phyloP scores from a whole-genome alignment of 805 yeast genomes.

The Yueomyces sinensis region DNA sequence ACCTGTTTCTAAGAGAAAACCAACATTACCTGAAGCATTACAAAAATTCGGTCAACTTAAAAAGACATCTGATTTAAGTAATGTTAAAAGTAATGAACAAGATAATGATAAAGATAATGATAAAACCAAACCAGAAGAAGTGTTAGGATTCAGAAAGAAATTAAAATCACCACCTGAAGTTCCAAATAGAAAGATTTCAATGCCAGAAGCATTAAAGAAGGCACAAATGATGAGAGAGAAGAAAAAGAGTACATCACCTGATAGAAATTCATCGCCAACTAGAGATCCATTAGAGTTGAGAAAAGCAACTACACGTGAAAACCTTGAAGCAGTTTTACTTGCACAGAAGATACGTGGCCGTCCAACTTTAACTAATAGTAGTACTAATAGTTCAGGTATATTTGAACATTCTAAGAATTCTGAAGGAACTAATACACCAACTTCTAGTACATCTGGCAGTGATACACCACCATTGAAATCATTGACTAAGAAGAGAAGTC shows the following conservation, averaged over 20 bases:
- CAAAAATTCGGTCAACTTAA: conserved; percentile 1
- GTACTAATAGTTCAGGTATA: background rate
- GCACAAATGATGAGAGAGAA: conserved; percentile 7
- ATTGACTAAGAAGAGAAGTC: conserved; percentile 22
- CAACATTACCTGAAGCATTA: conserved; percentile 14
- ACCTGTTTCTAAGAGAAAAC: conserved; percentile 3
- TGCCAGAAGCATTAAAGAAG: conserved; percentile 18
- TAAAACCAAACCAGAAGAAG: background rate
- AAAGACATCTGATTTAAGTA: background rate
- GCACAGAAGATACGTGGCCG: conserved; percentile 3
- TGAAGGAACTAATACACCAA: too few relatives aligned
- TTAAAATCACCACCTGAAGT: conserved; percentile 12
- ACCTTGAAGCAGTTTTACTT: conserved; percentile 7
- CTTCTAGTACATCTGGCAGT: background rate
- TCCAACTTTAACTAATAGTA: background rate
- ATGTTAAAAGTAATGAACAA: background rate
- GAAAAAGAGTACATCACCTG: background rate
- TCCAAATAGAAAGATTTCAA: conserved; percentile 17
- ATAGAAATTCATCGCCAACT: background rate
- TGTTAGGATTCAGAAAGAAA: background rate
- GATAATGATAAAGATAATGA: background rate
- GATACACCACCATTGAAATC: conserved; percentile 11
- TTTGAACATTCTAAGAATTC: background rate
- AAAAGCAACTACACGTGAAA: background rate
- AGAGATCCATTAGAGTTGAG: background rate